These are phyloP conservation scores for Chamaecrista fasciculata DNA, from an alignment of 306 rosid species.

Conservation along the genomic window DNA sequence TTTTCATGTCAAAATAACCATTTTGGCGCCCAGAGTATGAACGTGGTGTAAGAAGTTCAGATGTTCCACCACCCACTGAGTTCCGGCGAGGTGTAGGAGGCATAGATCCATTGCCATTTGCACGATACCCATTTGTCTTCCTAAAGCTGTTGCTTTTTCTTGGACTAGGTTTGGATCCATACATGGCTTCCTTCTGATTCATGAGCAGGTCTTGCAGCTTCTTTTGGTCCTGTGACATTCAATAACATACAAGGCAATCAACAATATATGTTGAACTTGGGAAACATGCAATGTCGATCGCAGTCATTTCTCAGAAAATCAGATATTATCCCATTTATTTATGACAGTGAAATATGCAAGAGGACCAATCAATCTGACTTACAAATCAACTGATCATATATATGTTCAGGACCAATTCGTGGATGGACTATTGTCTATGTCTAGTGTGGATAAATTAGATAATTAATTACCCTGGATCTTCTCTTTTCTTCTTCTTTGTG, in stretches of 20 bases:
- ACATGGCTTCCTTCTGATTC: conserved; percentile 87
- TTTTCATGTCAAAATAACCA: conserved; percentile 82
- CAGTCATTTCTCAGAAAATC: conserved; percentile 6
- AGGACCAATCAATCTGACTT: background rate
- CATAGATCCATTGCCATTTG: conserved; percentile 84
- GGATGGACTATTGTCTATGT: conserved; percentile 3
- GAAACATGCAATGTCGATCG: background rate
- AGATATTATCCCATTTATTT: background rate
- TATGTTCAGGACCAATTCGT: conserved; percentile 16
- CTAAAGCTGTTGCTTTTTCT: conserved; percentile 78
- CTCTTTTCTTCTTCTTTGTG: conserved; percentile 88
- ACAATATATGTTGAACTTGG: background rate
- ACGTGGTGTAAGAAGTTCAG: conserved; percentile 80
- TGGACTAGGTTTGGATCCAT: conserved; percentile 95
- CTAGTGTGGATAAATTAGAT: background rate
- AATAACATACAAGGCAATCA: background rate
- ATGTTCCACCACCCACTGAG: conserved; percentile 67
- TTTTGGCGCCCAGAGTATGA: conserved; percentile 91
- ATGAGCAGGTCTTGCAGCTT: conserved; percentile 89
- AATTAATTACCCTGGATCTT: conserved; percentile 67
- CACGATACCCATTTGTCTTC: conserved; percentile 66
- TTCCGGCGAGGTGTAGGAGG: conserved; percentile 89
- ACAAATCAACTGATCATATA: background rate
- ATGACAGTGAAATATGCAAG: background rate
- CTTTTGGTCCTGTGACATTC: conserved; percentile 75